These are phyloP conservation scores for Ceratocystis lukuohia DNA, from an alignment of 2,329 filamentous ascomycete genomes.

Conservation along the genomic window DNA sequence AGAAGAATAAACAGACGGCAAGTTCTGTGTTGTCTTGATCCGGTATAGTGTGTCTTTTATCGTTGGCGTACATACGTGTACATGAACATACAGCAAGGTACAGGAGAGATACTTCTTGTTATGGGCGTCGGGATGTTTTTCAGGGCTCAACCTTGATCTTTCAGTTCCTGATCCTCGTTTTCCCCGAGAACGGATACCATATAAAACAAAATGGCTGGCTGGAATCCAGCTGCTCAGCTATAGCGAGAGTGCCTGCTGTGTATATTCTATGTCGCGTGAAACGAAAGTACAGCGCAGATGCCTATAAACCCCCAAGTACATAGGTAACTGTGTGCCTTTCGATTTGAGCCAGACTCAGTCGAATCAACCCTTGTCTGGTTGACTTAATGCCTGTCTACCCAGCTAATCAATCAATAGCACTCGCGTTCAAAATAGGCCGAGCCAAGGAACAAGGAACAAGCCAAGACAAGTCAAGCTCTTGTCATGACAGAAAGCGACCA, in stretches of 20 bases:
- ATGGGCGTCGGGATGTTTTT: not conserved
- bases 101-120: not conserved
- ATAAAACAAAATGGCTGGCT: no score
- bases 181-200: not conserved
- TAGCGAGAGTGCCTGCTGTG: no score
- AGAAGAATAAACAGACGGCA: not conserved
- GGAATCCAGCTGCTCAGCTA: no score
- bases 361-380: not conserved
- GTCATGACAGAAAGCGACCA: not conserved
- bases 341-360: not conserved
- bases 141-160: not conserved
- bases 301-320: not conserved
- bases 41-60: not conserved
- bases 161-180: not conserved
- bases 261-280: no score
- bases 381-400: no score
- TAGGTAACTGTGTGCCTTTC: not conserved
- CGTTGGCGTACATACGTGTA: not conserved
- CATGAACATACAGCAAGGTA: not conserved
- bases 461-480: not conserved
- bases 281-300: not conserved
- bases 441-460: slow-evolving; percentile 3
- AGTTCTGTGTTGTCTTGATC: not conserved
- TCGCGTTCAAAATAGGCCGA: slow-evolving; percentile 2
- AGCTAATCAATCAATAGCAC: slow-evolving; percentile 8